Conservation (phyloP, 345 rosid genomes). For the Euphorbia lathyris region DNA sequence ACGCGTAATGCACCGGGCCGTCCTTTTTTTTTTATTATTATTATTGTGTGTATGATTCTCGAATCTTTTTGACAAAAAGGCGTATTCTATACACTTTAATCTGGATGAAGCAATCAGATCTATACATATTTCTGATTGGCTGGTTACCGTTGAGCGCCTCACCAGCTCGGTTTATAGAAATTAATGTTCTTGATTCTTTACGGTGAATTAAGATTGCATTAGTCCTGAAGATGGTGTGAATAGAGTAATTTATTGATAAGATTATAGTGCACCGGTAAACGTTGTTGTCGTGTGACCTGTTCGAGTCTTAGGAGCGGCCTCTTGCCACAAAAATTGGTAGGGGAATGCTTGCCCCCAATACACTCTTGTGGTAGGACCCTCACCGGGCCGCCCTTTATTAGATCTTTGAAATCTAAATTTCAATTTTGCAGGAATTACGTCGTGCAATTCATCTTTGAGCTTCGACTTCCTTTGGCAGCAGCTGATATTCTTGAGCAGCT, state of each 20-base stretch:
- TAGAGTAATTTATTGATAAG: not conserved
- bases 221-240: not conserved
- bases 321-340: too few relatives aligned
- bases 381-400: too few relatives aligned
- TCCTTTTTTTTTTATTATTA: too few relatives aligned
- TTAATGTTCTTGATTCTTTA: not conserved
- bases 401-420: slow-evolving; percentile 2
- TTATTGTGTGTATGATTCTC: not conserved
- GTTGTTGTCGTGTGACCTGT: too few relatives aligned
- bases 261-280: too few relatives aligned
- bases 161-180: not conserved
- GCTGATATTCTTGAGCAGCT: slow-evolving; percentile 51
- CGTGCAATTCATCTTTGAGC: slow-evolving; percentile 68
- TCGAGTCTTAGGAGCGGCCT: too few relatives aligned
- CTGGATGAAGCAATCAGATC: too few relatives aligned
- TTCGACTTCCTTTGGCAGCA: slow-evolving; percentile 53
- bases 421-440: slow-evolving; percentile 62
- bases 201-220: not conserved
- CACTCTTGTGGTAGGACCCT: too few relatives aligned
- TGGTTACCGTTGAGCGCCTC: not conserved
- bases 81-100: too few relatives aligned
- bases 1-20: too few relatives aligned
- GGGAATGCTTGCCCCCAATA: too few relatives aligned
- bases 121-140: not conserved
- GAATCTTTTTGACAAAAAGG: too few relatives aligned